Conservation (phyloP, 176 grass and related monocot species). For the Zea mays region DNA sequence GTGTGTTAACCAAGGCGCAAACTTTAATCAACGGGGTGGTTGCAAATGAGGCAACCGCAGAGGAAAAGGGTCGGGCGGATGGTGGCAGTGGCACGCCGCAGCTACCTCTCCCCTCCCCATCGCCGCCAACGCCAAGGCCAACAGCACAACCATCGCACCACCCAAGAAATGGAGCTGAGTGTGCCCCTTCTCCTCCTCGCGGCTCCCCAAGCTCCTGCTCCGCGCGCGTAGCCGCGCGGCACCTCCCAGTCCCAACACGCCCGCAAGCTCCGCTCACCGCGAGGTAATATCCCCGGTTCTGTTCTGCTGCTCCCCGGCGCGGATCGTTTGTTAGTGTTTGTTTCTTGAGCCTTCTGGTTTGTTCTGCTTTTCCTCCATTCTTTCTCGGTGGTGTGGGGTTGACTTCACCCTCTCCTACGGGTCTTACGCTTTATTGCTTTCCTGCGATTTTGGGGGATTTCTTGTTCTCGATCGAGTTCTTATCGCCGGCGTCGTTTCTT, state of each 20-base stretch:
- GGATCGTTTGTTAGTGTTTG: slow-evolving; percentile 18
- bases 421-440: slow-evolving; percentile 20
- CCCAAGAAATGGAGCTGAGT: slow-evolving; percentile 36
- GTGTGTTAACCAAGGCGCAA: slow-evolving; percentile 14
- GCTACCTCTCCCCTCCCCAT: background rate
- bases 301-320: background rate
- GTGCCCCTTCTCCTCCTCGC: background rate
- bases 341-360: background rate
- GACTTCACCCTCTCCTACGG: slow-evolving; percentile 7
- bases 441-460: slow-evolving; percentile 21
- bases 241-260: background rate
- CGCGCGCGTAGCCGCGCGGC: slow-evolving; percentile 4
- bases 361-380: background rate
- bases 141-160: slow-evolving; percentile 31
- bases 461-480: slow-evolving; percentile 18
- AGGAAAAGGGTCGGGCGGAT: background rate
- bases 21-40: slow-evolving; percentile 30
- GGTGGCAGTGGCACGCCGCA: slow-evolving; percentile 30
- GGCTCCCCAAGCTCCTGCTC: background rate
- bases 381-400: background rate
- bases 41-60: slow-evolving; percentile 38
- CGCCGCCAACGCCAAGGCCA: slow-evolving; percentile 41
- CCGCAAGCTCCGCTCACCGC: background rate
- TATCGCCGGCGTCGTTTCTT: background rate
- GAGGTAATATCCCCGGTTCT: slow-evolving; percentile 13